Percentiles rank a stretch among this genome's conserved stretches.
Conservation (phyloP, 2,329 filamentous ascomycete genomes). For the Phialophora tarda region DNA sequence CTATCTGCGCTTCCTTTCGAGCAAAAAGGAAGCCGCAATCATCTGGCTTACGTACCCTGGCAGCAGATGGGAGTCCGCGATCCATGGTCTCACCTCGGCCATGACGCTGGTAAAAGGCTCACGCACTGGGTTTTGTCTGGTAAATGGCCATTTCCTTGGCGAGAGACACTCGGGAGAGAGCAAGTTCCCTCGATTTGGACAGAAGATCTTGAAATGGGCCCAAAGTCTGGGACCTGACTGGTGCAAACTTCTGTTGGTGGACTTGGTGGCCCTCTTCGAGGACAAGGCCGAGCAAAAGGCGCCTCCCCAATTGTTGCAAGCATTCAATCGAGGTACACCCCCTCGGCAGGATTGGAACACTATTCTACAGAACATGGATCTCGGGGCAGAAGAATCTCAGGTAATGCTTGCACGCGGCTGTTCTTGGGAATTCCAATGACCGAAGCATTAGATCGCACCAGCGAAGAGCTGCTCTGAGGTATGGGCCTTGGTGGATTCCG, state of each 20-base stretch:
- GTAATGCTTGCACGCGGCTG: neutral
- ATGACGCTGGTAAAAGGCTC: conserved; percentile 10
- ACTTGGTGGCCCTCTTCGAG: conserved; percentile 12
- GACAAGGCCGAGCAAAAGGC: conserved; percentile 4
- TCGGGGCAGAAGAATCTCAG: conserved; percentile 8
- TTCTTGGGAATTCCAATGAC: neutral
- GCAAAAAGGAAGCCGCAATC: conserved; percentile 9
- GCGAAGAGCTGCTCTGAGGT: conserved; percentile 13
- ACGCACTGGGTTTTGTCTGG: conserved; percentile 8
- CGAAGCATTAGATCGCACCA: conserved; percentile 4
- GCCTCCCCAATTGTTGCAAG: neutral
- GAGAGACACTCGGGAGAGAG: conserved; percentile 14
- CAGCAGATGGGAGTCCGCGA: conserved; percentile 5
- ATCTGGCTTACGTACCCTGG: conserved; percentile 7
- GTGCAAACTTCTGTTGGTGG: conserved; percentile 16
- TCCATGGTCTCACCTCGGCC: conserved; percentile 4
- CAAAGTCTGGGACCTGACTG: conserved; percentile 7
- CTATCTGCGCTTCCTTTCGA: conserved; percentile 13
- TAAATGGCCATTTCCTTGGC: conserved; percentile 8
- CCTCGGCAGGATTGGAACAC: conserved; percentile 16
- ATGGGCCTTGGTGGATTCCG: neutral
- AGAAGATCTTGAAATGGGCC: conserved; percentile 7
- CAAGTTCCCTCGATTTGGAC: conserved; percentile 7
- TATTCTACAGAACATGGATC: conserved; percentile 4
- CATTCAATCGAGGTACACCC: neutral